Conservation (phyloP, 768 basidiomycete genomes). For the Macrocybe gigantea region DNA sequence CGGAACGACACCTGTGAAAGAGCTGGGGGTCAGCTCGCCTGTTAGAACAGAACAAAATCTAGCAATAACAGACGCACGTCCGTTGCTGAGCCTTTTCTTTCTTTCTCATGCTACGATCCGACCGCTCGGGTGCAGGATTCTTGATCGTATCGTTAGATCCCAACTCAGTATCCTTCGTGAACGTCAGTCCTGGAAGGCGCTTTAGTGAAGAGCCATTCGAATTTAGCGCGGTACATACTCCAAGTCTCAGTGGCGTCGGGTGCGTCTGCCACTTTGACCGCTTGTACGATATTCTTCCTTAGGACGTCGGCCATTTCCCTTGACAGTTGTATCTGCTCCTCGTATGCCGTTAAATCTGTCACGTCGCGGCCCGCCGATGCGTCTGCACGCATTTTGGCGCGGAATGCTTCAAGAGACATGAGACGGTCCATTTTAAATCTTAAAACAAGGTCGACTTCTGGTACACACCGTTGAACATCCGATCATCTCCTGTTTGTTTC, state of each 20-base stretch:
- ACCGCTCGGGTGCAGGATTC: constrained; percentile 39
- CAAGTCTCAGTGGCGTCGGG: constrained; percentile 35
- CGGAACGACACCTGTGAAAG: constrained; percentile 31
- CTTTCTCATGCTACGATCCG: constrained; percentile 42
- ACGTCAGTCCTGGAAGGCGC: constrained; percentile 49
- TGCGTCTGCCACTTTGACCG: constrained; percentile 35
- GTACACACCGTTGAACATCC: constrained; percentile 44
- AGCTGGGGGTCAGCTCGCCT: constrained; percentile 20
- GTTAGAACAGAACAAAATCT: constrained; percentile 6
- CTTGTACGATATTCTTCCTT: constrained; percentile 85
- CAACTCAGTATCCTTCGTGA: constrained; percentile 80
- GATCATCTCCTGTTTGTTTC: constrained; percentile 43
- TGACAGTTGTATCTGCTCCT: constrained; percentile 51
- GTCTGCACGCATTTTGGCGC: constrained; percentile 59
- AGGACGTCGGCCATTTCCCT: constrained; percentile 71
- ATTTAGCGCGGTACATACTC: constrained; percentile 35
- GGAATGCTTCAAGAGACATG: constrained; percentile 50
- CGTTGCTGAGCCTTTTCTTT: constrained; percentile 31
- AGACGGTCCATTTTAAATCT: background rate
- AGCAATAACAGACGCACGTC: constrained; percentile 13
- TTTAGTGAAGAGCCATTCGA: background rate
- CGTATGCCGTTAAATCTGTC: constrained; percentile 41
- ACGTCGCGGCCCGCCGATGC: constrained; percentile 34
- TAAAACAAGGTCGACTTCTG: constrained; percentile 5
- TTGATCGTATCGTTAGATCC: constrained; percentile 83